Evolutionary conservation across 345 rosid species (phyloP).

Genomic region (Camelina sativa): DNA sequence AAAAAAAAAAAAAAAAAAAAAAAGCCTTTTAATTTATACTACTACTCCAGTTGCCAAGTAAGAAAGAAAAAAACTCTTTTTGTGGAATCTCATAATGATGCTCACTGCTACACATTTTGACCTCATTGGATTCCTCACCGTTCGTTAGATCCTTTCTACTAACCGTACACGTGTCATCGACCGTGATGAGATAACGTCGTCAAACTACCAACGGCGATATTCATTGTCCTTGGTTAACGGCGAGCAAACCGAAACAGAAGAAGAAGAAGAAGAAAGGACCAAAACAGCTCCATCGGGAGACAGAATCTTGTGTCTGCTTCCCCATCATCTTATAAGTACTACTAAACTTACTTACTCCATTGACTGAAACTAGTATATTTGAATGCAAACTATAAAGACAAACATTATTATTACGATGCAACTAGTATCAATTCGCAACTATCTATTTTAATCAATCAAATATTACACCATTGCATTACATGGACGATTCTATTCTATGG

Average conservation of each 20-base stretch:
- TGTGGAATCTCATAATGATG: conserved; percentile 46
- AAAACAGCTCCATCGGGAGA: conserved; percentile 41
- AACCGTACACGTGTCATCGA: conserved; percentile 29
- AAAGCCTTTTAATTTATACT: neutral
- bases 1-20: no score
- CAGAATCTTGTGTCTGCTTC: conserved; percentile 47
- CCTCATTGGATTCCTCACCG: conserved; percentile 38
- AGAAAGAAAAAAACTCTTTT: neutral
- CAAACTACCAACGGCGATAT: conserved; percentile 30
- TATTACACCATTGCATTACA: neutral
- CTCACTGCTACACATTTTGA: conserved; percentile 37
- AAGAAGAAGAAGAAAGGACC: neutral
- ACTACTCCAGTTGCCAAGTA: neutral
- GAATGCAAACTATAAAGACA: conserved; percentile 22
- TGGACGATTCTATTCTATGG: neutral
- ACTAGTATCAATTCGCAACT: neutral
- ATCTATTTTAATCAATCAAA: neutral
- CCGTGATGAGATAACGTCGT: conserved; percentile 18
- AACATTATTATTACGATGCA: conserved; percentile 31
- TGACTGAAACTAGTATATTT: conserved; percentile 15
- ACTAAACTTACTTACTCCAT: neutral
- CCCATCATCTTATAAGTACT: conserved; percentile 2
- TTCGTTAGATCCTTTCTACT: conserved; percentile 25
- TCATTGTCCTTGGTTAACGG: conserved; percentile 30
- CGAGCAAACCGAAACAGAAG: conserved; percentile 32